A percentile compares a stretch with the other conserved stretches of the same genome.
phyloP scores from a whole-genome alignment of 225 moss, liverwort and hornwort species.

The Ulota crispa region DNA sequence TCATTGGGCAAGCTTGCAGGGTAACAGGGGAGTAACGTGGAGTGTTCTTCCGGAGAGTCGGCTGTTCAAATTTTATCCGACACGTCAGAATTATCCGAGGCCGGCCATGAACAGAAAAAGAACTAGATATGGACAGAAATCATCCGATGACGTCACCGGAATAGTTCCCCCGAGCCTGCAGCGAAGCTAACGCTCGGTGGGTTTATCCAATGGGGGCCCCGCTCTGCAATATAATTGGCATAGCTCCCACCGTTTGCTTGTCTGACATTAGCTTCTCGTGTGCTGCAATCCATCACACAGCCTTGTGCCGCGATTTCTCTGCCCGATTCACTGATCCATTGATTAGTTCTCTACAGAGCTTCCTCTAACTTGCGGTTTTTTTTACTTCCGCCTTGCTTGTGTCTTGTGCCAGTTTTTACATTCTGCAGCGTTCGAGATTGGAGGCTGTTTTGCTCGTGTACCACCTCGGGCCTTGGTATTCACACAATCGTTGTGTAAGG shows the following conservation, averaged over 20 bases:
- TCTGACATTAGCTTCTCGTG: slow-evolving; percentile 17
- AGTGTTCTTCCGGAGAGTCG: neutral
- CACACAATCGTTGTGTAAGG: neutral
- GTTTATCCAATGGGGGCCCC: slow-evolving; percentile 36
- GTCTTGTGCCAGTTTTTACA: neutral
- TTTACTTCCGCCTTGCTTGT: neutral
- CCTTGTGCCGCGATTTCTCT: neutral
- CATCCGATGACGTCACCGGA: slow-evolving; percentile 13
- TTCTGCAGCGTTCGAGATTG: neutral
- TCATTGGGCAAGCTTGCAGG: no score
- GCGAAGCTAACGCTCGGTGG: neutral
- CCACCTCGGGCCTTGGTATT: neutral
- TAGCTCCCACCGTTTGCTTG: neutral
- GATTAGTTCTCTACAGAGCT: neutral
- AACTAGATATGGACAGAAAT: neutral
- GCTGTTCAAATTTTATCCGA: neutral
- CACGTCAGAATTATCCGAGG: neutral
- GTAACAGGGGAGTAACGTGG: no score
- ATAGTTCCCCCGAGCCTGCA: neutral
- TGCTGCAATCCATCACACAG: neutral
- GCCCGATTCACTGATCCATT: neutral
- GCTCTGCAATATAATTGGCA: slow-evolving; percentile 28
- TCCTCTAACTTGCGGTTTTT: neutral
- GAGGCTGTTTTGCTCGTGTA: neutral
- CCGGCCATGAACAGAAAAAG: neutral